These are phyloP conservation scores for Eucalyptus tenuipes DNA, from an alignment of 345 rosid species.

Conservation along the genomic window DNA sequence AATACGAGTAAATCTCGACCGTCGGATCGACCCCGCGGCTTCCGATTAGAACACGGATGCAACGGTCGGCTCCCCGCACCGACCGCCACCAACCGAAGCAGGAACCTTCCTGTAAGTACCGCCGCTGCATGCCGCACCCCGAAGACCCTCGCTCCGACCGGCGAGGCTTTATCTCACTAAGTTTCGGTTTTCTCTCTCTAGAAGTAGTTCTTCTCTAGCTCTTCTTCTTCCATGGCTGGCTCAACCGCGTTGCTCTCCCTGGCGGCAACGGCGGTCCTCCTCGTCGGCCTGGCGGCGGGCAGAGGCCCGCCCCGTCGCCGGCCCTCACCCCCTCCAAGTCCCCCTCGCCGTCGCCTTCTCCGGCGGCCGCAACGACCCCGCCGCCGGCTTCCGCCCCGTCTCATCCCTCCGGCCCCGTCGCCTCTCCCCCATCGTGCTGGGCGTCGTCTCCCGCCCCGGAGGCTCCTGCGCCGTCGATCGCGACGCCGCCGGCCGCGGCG, in stretches of 20 bases:
- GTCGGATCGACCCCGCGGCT: background rate
- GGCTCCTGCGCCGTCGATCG: background rate
- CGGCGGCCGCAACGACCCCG: background rate
- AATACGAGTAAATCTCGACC: background rate
- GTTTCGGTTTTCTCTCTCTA: background rate
- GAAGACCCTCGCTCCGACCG: accelerated
- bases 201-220: background rate
- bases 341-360: background rate
- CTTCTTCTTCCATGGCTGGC: background rate
- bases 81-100: no score
- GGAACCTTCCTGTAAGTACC: background rate
- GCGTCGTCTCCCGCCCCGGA: background rate
- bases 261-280: background rate
- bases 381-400: conserved; percentile 1
- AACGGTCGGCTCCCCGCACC: background rate
- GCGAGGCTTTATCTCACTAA: background rate
- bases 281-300: background rate
- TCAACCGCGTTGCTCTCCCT: background rate
- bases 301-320: background rate
- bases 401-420: background rate
- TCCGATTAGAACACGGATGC: background rate
- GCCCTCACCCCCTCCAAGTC: background rate
- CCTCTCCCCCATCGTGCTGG: background rate
- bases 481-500: background rate
- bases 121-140: accelerated